Conservation (phyloP, 352 stramenopile species). For the Peronospora farinosa region DNA sequence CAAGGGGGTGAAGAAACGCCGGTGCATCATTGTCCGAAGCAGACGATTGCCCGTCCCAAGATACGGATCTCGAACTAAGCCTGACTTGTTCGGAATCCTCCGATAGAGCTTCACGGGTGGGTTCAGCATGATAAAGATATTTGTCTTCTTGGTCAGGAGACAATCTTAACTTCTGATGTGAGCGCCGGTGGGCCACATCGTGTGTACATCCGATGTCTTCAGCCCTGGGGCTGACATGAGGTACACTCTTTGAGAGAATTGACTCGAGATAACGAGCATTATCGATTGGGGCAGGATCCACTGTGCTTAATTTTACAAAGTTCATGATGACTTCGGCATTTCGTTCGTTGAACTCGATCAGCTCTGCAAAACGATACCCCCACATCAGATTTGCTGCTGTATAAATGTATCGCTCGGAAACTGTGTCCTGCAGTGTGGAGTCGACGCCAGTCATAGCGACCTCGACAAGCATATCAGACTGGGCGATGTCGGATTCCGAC, state of each 20-base stretch:
- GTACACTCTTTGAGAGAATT: conserved; percentile 3
- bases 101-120: conserved; percentile 23
- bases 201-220: conserved; percentile 8
- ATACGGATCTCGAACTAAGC: conserved; percentile 24
- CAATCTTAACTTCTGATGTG: conserved; percentile 21
- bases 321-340: conserved; percentile 72
- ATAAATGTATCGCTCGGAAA: conserved; percentile 77
- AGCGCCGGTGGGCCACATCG: conserved; percentile 11
- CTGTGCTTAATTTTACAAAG: conserved; percentile 63
- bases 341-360: conserved; percentile 64
- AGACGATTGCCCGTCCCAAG: conserved; percentile 19
- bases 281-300: conserved; percentile 55
- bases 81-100: conserved; percentile 26
- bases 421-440: conserved; percentile 76
- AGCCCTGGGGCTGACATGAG: conserved; percentile 9
- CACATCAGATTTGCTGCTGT: conserved; percentile 56
- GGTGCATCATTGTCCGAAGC: conserved; percentile 7
- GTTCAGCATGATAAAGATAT: conserved; percentile 22
- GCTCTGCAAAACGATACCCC: conserved; percentile 65
- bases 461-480: conserved; percentile 72
- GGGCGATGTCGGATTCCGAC: conserved; percentile 45
- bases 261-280: conserved; percentile 37
- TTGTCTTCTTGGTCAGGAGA: conserved; percentile 15
- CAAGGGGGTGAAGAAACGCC: conserved; percentile 17
- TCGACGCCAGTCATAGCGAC: conserved; percentile 74